Evolutionary conservation across 2,329 filamentous ascomycete genomes (phyloP).

Genomic region (Alternaria angustiovoidea): DNA sequence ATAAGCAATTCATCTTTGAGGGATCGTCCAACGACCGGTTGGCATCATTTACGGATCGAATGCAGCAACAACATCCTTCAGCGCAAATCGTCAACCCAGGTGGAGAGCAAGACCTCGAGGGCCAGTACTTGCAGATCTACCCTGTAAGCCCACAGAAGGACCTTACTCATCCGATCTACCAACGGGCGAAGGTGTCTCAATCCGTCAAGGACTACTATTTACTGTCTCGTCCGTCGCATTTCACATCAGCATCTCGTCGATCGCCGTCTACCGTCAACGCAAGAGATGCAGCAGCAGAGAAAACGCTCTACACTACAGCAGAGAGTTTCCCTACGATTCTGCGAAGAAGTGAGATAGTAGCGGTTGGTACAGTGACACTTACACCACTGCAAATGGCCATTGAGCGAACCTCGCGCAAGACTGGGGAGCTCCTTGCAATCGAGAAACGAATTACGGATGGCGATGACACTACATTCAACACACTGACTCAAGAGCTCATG

Average conservation of each 20-base stretch:
- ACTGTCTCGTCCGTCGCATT: conserved; percentile 76
- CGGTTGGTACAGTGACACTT: conserved; percentile 70
- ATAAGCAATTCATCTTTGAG: conserved; percentile 94
- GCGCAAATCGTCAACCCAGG: conserved; percentile 79
- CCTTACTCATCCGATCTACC: conserved; percentile 82
- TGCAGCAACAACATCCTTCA: conserved; percentile 88
- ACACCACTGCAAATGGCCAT: conserved; percentile 85
- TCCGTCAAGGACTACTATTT: conserved; percentile 87
- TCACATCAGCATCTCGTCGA: conserved; percentile 78
- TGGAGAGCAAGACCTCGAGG: conserved; percentile 81
- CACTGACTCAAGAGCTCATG: conserved; percentile 77
- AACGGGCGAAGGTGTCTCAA: conserved; percentile 83
- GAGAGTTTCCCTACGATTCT: conserved; percentile 93
- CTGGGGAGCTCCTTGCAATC: conserved; percentile 78
- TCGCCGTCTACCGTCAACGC: conserved; percentile 72
- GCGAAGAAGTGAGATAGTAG: conserved; percentile 83
- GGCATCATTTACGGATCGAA: conserved; percentile 84
- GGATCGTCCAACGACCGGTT: conserved; percentile 79
- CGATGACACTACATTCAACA: conserved; percentile 72
- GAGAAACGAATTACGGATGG: conserved; percentile 78
- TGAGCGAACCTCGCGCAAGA: conserved; percentile 90
- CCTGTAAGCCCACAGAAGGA: conserved; percentile 84
- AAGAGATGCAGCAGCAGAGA: conserved; percentile 80
- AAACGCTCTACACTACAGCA: conserved; percentile 81
- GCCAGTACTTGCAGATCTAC: conserved; percentile 86